Conservation (phyloP, 2,329 filamentous ascomycete species). For the Sporothrix brasiliensis region DNA sequence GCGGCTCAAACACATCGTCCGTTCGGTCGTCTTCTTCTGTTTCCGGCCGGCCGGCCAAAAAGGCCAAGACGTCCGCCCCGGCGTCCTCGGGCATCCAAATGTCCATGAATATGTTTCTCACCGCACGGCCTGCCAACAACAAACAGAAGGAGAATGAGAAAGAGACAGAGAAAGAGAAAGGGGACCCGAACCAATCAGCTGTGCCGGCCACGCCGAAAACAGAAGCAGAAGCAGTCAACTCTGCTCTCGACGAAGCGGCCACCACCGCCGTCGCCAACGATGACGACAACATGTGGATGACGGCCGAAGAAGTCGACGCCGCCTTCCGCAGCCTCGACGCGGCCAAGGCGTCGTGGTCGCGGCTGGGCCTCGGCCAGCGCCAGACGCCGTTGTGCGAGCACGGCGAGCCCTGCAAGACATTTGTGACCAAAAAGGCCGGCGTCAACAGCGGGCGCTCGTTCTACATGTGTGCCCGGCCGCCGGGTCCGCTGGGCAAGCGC, state of each 20-base stretch:
- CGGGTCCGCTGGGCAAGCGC: slow-evolving; percentile 83
- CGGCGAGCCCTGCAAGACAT: slow-evolving; percentile 78
- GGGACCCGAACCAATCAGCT: background rate
- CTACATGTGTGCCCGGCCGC: slow-evolving; percentile 68
- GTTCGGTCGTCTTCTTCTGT: background rate
- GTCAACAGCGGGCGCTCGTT: slow-evolving; percentile 73
- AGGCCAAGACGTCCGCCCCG: slow-evolving; percentile 22
- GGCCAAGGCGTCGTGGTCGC: slow-evolving; percentile 82
- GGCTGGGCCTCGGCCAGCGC: slow-evolving; percentile 67
- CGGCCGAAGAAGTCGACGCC: slow-evolving; percentile 60
- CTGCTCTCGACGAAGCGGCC: background rate
- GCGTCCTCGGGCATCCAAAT: slow-evolving; percentile 30
- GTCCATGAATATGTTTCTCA: slow-evolving; percentile 35
- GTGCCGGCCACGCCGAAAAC: background rate
- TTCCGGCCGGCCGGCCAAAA: slow-evolving; percentile 28
- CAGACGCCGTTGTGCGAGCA: slow-evolving; percentile 79
- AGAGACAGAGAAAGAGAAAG: background rate
- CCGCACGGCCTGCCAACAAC: background rate
- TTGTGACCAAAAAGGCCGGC: slow-evolving; percentile 86
- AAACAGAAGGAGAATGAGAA: background rate
- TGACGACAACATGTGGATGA: slow-evolving; percentile 38
- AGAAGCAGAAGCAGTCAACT: background rate
- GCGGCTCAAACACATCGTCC: background rate
- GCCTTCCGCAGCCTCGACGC: slow-evolving; percentile 68
- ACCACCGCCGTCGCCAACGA: slow-evolving; percentile 27